These are phyloP conservation scores for Quercus agrifolia DNA, from an alignment of 306 rosid genomes.

Conservation along the genomic window DNA sequence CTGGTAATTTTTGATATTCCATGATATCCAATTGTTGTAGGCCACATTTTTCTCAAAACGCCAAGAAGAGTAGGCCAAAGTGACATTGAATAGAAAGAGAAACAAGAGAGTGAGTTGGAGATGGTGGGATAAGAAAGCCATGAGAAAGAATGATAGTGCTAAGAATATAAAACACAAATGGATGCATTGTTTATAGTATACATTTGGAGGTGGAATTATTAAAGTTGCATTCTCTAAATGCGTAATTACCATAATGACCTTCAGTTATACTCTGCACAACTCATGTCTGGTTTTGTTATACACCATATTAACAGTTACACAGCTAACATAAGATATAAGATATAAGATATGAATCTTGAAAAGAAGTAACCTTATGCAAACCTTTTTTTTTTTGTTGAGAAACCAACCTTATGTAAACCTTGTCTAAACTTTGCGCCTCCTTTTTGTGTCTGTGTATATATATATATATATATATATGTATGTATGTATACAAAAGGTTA, in stretches of 20 bases:
- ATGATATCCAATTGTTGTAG: slow-evolving; percentile 51
- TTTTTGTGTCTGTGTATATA: no score
- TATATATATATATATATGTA: no score
- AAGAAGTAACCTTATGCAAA: no score
- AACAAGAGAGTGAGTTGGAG: slow-evolving; percentile 23
- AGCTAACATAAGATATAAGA: no score
- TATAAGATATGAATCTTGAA: no score
- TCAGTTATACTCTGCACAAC: background rate
- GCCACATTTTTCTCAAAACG: slow-evolving; percentile 19
- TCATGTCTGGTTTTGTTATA: no score
- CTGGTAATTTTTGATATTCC: slow-evolving; percentile 39
- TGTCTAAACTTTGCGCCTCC: no score
- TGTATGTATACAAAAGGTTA: no score
- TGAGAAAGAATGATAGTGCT: slow-evolving; percentile 11
- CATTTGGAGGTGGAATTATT: background rate
- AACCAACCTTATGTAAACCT: no score
- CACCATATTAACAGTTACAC: no score
- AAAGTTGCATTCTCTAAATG: background rate
- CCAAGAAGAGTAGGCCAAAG: slow-evolving; percentile 12
- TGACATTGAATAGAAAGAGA: slow-evolving; percentile 11
- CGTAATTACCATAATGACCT: slow-evolving; percentile 17
- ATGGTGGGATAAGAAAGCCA: slow-evolving; percentile 32
- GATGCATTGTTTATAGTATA: background rate
- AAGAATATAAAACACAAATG: background rate
- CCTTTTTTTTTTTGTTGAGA: no score